Percentiles rank a stretch among this genome's conserved stretches.
Conservation (phyloP, 129 eudicot genomes). For the Gnaphalium uliginosum region DNA sequence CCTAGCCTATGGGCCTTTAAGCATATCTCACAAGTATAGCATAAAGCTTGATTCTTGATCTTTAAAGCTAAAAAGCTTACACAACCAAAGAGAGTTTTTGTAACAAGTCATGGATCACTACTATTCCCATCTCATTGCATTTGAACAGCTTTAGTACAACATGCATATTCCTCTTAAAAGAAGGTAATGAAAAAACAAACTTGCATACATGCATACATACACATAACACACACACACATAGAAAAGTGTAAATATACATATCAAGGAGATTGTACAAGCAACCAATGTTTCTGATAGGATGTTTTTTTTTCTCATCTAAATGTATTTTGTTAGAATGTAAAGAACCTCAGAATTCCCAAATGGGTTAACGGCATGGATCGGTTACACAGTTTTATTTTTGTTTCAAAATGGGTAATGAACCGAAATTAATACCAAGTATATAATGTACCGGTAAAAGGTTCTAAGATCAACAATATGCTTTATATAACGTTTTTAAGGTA, state of each 20-base stretch:
- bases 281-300: too few relatives aligned
- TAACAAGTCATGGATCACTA: conserved; percentile 19
- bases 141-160: conserved; percentile 21
- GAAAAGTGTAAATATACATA: too few relatives aligned
- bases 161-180: neutral
- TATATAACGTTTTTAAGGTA: too few relatives aligned
- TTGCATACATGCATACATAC: neutral
- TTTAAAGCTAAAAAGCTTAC: conserved; percentile 31
- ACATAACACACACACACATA: too few relatives aligned
- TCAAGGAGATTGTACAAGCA: too few relatives aligned
- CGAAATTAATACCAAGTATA: too few relatives aligned
- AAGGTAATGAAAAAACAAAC: neutral
- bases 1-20: conserved; percentile 26
- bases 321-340: neutral
- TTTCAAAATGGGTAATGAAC: too few relatives aligned
- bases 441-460: too few relatives aligned
- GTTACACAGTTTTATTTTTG: too few relatives aligned
- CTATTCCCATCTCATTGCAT: conserved; percentile 19
- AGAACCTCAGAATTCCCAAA: neutral
- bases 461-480: too few relatives aligned
- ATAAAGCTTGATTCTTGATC: conserved; percentile 35
- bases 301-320: too few relatives aligned
- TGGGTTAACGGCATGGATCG: too few relatives aligned
- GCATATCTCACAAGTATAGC: conserved; percentile 28
- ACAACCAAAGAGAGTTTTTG: conserved; percentile 20